A percentile compares a stretch with the other conserved stretches of the same genome.
These are phyloP conservation scores for Primulina tabacum DNA, from an alignment of 257 asterid species.

Conservation along the genomic window DNA sequence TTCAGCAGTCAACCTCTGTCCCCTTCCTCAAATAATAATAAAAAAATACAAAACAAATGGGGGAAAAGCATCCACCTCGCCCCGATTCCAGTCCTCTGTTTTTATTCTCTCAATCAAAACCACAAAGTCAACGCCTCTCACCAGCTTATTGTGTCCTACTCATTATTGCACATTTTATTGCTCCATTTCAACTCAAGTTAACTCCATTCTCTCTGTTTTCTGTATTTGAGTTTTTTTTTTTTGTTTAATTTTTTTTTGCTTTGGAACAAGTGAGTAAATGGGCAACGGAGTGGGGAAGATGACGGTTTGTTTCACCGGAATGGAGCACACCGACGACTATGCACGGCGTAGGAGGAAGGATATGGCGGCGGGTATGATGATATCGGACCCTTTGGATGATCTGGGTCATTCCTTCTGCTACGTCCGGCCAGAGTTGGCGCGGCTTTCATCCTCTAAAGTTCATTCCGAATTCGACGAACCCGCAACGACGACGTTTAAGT, in stretches of 20 bases:
- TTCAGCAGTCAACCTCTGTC: constrained; percentile 12
- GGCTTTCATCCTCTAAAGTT: constrained; percentile 57
- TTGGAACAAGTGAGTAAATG: constrained; percentile 32
- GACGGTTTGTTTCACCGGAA: constrained; percentile 70
- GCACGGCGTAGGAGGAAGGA: constrained; percentile 49
- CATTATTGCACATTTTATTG: constrained; percentile 25
- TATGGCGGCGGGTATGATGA: constrained; percentile 33
- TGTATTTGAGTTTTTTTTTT: not conserved
- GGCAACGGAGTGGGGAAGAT: constrained; percentile 95
- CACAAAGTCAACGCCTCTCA: constrained; percentile 58
- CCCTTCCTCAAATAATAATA: constrained; percentile 2
- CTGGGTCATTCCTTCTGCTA: constrained; percentile 94
- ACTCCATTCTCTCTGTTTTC: not conserved
- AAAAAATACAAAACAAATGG: constrained; percentile 20
- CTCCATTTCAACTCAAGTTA: not conserved
- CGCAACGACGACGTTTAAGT: constrained; percentile 56
- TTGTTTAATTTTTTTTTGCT: not conserved
- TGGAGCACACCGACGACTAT: constrained; percentile 39
- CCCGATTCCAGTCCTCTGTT: constrained; percentile 37
- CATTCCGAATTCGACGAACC: constrained; percentile 47
- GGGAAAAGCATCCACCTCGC: constrained; percentile 31
- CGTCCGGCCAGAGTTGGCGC: constrained; percentile 62
- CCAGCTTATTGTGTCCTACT: constrained; percentile 11
- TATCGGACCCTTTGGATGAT: constrained; percentile 76
- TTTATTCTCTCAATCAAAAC: constrained; percentile 52